Evolutionary conservation across 345 rosid genomes (phyloP), one percentile per base, ranked within the genome.

Genomic region (Carallia brachiata): DNA sequence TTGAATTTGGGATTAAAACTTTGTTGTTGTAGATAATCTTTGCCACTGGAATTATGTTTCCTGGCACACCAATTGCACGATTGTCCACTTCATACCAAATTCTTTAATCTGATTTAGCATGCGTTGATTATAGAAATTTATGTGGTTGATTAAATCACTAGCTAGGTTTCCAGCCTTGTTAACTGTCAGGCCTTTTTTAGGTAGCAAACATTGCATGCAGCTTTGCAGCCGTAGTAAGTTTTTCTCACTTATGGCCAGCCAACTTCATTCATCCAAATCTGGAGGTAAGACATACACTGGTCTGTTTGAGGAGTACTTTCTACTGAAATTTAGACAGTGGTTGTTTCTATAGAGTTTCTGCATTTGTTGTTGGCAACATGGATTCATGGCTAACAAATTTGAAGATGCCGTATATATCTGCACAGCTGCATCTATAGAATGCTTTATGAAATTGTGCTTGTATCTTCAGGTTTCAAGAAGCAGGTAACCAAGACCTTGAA

Each of bases 391-490:
- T 48, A 6, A 19, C 32, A 4, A n/a, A 36, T 69, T 36, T 56
- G 28, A 57, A 57, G 54, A 34, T 39, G 28, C n/a, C 6, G 40
- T 18, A 53, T 10, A 28, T 28, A 44, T 23, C 19, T 34, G 9
- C 52, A 27, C 32, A 40, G 68, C 55, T 66, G 63, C 36, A n/a
- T 61, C 68, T 64, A 19, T 64, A 36, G 61, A 57, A 6, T 7
- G 36, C 69, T 60, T 48, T 39, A 62, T 73, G 65, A 68, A 75
- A 54, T 52, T 44, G 30, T 70, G 65, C 27, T 74, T 67, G 15
- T 67, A 16, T 47, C 76, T 83, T 78, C 97, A 91, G 97, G 90
- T 70, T 76, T 76, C 58, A 86, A 84, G 78, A 90, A 81, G 79
- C 84, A 70, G 62, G 77, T 59, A 34, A 71, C 60, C 66, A 84